Evolutionary conservation across 345 rosid genomes (phyloP).

Genomic region (Durio zibethinus): DNA sequence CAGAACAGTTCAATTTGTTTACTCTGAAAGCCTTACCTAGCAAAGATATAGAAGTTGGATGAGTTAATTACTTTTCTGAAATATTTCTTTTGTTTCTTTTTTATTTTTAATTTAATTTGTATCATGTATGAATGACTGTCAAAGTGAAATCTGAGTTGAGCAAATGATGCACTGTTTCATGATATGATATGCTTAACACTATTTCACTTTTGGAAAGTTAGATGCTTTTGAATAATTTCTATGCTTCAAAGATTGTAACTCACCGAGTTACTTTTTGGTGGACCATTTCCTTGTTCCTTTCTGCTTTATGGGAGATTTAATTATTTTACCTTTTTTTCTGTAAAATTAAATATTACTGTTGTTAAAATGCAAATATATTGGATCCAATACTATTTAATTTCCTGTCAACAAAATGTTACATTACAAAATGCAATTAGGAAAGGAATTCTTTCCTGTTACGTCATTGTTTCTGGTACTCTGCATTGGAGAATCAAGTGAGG

Average conservation of each 20-base stretch:
- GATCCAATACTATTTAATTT: neutral
- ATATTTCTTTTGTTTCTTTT: neutral
- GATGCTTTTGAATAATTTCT: slow-evolving; percentile 8
- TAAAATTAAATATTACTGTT: neutral
- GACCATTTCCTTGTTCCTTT: neutral
- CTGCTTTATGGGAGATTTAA: neutral
- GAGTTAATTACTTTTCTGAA: neutral
- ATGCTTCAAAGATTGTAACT: slow-evolving; percentile 2
- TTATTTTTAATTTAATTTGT: too few relatives aligned
- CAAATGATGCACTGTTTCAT: neutral
- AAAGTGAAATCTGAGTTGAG: neutral
- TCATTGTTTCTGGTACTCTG: slow-evolving; percentile 3
- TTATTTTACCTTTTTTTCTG: neutral
- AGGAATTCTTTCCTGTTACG: neutral
- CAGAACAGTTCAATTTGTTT: neutral
- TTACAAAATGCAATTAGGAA: neutral
- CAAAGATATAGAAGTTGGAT: neutral
- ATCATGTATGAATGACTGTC: neutral
- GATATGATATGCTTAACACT: neutral
- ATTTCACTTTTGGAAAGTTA: neutral
- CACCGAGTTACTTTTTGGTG: neutral
- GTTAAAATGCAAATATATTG: neutral
- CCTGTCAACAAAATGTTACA: neutral
- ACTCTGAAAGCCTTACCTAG: neutral
- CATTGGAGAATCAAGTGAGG: neutral